These are phyloP conservation scores for Naematelia aurantialba DNA, from an alignment of 768 basidiomycete genomes.

Conservation along the genomic window DNA sequence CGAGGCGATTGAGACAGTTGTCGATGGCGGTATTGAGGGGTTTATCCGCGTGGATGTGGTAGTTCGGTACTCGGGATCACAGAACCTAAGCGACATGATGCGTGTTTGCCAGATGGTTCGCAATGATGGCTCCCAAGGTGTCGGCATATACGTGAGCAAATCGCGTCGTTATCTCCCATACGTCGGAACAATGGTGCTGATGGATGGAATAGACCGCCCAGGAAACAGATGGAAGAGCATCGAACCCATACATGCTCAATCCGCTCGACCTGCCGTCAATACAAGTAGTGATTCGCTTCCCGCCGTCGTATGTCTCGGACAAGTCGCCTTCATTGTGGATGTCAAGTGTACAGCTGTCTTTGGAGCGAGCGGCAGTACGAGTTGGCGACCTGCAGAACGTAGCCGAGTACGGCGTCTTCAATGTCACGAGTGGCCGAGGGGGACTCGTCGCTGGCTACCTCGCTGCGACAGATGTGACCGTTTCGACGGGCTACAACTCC, in stretches of 20 bases:
- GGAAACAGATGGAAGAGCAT: slow-evolving; percentile 39
- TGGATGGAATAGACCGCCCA: slow-evolving; percentile 23
- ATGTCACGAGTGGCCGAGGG: slow-evolving; percentile 26
- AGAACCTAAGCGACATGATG: slow-evolving; percentile 26
- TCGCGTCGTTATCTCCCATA: no score
- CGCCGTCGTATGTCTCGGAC: slow-evolving; percentile 22
- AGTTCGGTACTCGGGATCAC: slow-evolving; percentile 26
- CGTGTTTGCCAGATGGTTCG: slow-evolving; percentile 38
- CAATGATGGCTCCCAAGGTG: slow-evolving; percentile 27
- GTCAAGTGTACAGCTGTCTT: slow-evolving; percentile 20
- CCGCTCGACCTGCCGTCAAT: slow-evolving; percentile 28
- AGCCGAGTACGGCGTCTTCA: slow-evolving; percentile 29
- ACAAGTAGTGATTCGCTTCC: slow-evolving; percentile 35
- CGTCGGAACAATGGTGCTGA: no score
- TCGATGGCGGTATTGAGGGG: slow-evolving; percentile 29
- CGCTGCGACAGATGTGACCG: slow-evolving; percentile 26
- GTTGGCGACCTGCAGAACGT: slow-evolving; percentile 34
- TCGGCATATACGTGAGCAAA: slow-evolving; percentile 48
- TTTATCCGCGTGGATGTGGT: slow-evolving; percentile 43
- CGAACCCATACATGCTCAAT: slow-evolving; percentile 32
- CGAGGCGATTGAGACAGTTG: slow-evolving; percentile 22
- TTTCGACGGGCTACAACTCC: slow-evolving; percentile 29
- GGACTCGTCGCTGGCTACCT: slow-evolving; percentile 34
- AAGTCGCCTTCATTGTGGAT: slow-evolving; percentile 10
- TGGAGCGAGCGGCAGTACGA: slow-evolving; percentile 39